Base-by-base conservation (phyloP, 2,329 filamentous ascomycete genomes). In the Fusarium udum region DNA sequence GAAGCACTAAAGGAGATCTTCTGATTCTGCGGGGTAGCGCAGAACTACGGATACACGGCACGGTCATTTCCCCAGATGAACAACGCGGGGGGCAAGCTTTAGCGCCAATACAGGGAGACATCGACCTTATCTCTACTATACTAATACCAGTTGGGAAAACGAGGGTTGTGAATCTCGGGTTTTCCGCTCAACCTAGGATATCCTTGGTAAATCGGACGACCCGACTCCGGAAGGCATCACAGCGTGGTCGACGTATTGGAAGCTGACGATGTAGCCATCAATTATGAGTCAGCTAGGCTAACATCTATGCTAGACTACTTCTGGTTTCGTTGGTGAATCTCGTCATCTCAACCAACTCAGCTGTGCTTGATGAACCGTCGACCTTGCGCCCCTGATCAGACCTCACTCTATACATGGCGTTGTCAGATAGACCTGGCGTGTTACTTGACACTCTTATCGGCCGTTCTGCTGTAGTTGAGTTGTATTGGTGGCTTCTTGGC, bases 291-390 rank as follows among this genome's bases (percentile, higher is more conserved):
- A 18, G 20, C 2, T 18, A 10, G 22, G 9, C 1, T 15, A 20
- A 4, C 2, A 7, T 7, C 28, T 57, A 57, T 57, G 39, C 53
- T 45, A 57, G 28, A 34, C 39, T 56, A 26, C 37, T 45, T 32
- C 53, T 57, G 6, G 53, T 57, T 13, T 64, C 62, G 28, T 52
- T 45, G 4, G 42, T 37, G 6, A 64, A 10, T 4, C 39, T 37
- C 14, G 62, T 46, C 62, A 64, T 64, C 39, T 64, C 59, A 7
- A 64, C 62, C 4, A 64, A 49, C 9, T 64, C 62, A 26, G 62
- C 59, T 46, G 62, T 64, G 18, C 62, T 64, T 0, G 59, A 64
- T 9, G 62, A 64, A 1, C 45, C 59, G 18, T 46, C 62, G 10
- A 57, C 39, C 28, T 57, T 57, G 2, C 14, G 28, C 7, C 22